These are phyloP conservation scores for Ogataea salicorniae DNA, from an alignment of 805 yeast species.

Conservation along the genomic window DNA sequence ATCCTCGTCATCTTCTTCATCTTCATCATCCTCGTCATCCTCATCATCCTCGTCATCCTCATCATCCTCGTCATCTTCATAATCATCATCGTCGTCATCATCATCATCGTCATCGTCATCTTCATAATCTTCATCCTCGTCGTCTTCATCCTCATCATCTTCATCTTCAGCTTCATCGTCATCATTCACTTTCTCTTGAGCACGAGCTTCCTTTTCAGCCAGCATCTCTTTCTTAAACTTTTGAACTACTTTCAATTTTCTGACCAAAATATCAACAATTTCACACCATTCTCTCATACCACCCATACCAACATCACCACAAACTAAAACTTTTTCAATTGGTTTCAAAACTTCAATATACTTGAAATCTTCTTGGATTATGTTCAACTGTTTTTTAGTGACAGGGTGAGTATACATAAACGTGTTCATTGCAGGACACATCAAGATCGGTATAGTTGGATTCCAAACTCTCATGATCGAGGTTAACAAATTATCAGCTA, in stretches of 20 bases:
- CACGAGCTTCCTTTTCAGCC: constrained; percentile 33
- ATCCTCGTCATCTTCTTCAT: constrained; percentile 27
- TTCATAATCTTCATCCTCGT: constrained; percentile 36
- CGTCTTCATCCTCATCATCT: constrained; percentile 35
- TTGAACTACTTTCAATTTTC: constrained; percentile 61
- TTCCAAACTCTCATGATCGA: constrained; percentile 95
- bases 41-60: constrained; percentile 34
- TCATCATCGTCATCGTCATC: constrained; percentile 37
- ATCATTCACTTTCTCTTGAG: constrained; percentile 42
- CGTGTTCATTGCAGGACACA: constrained; percentile 96
- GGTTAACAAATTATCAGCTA: constrained; percentile 88
- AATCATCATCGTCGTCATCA: constrained; percentile 33
- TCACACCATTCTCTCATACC: constrained; percentile 99
- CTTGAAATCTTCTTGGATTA: constrained; percentile 84
- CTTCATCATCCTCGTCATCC: constrained; percentile 36
- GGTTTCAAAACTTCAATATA: constrained; percentile 94
- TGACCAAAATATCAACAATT: constrained; percentile 77
- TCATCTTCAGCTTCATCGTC: constrained; percentile 44
- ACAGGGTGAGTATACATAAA: constrained; percentile 86
- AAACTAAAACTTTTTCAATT: constrained; percentile 88
- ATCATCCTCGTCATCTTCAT: constrained; percentile 17
- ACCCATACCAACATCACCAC: constrained; percentile 99
- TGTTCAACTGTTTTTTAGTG: constrained; percentile 74
- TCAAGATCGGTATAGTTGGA: constrained; percentile 76
- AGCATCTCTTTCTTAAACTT: constrained; percentile 46